Evolutionary conservation across 371 early-diverging fungal genomes (phyloP), one percentile per base, ranked within the genome.

Genomic region (Funneliformis caledonium): DNA sequence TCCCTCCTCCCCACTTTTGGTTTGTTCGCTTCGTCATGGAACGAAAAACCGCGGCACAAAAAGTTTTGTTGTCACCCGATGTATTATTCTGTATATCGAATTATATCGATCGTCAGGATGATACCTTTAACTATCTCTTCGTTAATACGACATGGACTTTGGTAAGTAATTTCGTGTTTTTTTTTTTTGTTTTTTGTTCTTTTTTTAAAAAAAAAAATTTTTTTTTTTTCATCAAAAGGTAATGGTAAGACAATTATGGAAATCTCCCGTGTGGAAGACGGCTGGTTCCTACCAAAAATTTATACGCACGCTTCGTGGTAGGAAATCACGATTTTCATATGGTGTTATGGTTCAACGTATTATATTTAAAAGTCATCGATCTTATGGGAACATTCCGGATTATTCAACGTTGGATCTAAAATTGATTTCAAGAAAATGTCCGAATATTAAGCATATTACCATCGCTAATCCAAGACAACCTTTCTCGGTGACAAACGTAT

Each of bases 281-380:
- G n/a, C 37, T 10, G 70, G 22, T 10, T 70, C 70, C 4, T 22
- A 22, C 9, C n/a, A 47, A 43, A 22, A 22, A 11, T 70, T 70
- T n/a, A n/a, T 70, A 70, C 70, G 70, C 45, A 70, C 70, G 19
- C 70, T 70, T 70, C 70, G 70, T 43, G 45, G 45, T 43, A 43
- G 37, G 45, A 70, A 70, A 70, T 16, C 48, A n/a, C n/a, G 8
- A 37, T 70, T 70, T 70, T 45, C 22, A n/a, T 70, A 70, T 43
- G 70, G 70, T 10, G n/a, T 22, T 70, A 70, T 70, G 70, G 22
- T 70, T 11, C 70, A 70, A 43, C 19, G 70, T n/a, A 11, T 70
- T 43, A 11, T 70, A 47, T 70, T 70, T 45, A 70, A 70, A 70
- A n/a, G 9, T n/a, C 45, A 47, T 22, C 7, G 70, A 8, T n/a